Evolutionary conservation across 1,284 basidiomycete genomes (phyloP).

Genomic region (Somion occarium): DNA sequence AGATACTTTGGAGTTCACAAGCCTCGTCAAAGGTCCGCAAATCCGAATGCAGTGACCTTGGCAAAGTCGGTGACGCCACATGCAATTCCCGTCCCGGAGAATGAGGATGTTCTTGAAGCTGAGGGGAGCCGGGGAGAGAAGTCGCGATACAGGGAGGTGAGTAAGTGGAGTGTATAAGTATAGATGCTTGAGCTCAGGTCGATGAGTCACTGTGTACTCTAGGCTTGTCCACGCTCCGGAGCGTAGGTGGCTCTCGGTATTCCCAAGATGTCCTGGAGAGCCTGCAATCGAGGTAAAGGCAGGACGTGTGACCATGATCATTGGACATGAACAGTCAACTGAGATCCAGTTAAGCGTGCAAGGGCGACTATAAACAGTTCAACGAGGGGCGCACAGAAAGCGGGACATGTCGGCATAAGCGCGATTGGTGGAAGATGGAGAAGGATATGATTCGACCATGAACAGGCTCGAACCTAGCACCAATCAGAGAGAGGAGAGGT

Average conservation of each 20-base stretch:
- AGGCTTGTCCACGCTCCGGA: background rate
- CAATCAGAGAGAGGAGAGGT: background rate
- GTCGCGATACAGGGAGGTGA: background rate
- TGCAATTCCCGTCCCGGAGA: background rate
- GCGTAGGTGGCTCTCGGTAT: background rate
- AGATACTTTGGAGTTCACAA: background rate
- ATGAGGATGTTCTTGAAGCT: background rate
- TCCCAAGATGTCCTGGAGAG: background rate
- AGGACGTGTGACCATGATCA: background rate
- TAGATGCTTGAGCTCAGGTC: too few species aligned
- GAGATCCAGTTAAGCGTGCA: background rate
- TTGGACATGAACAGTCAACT: background rate
- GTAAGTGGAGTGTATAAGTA: background rate
- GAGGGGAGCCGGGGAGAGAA: background rate
- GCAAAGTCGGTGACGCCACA: background rate
- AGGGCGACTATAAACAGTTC: background rate
- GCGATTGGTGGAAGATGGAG: background rate
- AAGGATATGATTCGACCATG: background rate
- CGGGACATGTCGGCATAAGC: background rate
- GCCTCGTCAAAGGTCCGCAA: background rate
- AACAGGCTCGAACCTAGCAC: background rate
- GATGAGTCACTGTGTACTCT: background rate
- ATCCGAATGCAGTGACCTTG: background rate
- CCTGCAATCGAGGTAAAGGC: background rate
- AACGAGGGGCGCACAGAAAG: background rate